These are phyloP conservation scores for Piloderma croceum DNA, from an alignment of 768 basidiomycete genomes.

Conservation along the genomic window DNA sequence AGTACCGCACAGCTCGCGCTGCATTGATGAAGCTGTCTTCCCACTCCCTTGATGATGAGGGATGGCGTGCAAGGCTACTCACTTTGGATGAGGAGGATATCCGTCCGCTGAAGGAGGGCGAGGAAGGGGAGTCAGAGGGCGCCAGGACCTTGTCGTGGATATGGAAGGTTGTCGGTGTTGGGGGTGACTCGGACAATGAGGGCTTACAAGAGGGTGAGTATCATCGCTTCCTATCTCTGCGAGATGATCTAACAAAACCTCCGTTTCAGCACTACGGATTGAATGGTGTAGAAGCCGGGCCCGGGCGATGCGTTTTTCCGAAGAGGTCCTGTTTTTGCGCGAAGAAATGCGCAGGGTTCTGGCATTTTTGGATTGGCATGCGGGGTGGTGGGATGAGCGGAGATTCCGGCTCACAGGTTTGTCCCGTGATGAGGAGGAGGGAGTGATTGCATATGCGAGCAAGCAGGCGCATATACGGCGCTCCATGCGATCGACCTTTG, in stretches of 20 bases:
- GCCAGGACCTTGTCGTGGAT: conserved; percentile 19
- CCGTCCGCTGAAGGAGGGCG: conserved; percentile 8
- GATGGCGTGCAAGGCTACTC: not conserved
- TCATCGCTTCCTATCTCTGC: not conserved
- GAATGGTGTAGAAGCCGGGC: conserved; percentile 29
- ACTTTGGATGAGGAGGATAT: not conserved
- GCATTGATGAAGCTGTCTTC: not conserved
- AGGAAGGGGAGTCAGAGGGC: conserved; percentile 19
- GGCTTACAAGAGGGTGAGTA: conserved; percentile 8
- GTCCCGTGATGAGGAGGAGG: not conserved
- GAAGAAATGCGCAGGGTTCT: conserved; percentile 31
- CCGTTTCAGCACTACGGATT: conserved; percentile 19
- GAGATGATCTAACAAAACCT: not conserved
- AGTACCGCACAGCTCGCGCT: not conserved
- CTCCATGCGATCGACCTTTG: not conserved
- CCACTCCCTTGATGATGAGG: not conserved
- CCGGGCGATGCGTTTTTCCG: conserved; percentile 27
- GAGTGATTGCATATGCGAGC: not conserved
- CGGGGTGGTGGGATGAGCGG: conserved; percentile 11
- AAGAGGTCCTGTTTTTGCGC: conserved; percentile 27
- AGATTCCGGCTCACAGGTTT: not conserved
- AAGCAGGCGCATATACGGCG: not conserved
- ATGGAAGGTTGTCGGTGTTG: conserved; percentile 14
- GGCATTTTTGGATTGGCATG: conserved; percentile 14
- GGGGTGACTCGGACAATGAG: conserved; percentile 3